These are phyloP conservation scores for Colletotrichum noveboracense DNA, from an alignment of 2,329 filamentous ascomycete genomes.

Conservation along the genomic window DNA sequence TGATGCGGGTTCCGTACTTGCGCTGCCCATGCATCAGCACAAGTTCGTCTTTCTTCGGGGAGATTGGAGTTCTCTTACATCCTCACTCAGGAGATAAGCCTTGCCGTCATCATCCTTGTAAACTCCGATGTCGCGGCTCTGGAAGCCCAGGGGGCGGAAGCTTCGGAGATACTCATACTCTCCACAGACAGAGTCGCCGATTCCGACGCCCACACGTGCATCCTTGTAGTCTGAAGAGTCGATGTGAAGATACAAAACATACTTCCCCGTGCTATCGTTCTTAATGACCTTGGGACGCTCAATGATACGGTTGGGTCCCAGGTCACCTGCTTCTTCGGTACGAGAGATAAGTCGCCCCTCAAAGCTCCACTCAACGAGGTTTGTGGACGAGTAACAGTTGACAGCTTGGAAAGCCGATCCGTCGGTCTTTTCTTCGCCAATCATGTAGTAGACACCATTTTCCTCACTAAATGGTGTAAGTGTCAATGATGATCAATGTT, in stretches of 20 bases:
- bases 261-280: conserved; percentile 67
- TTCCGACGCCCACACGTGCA: conserved; percentile 69
- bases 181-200: conserved; percentile 63
- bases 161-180: conserved; percentile 49
- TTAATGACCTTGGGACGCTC: conserved; percentile 73
- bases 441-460: conserved; percentile 66
- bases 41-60: not conserved
- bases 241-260: conserved; percentile 75
- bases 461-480: conserved; percentile 38
- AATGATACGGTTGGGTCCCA: conserved; percentile 66
- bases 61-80: conserved; percentile 45
- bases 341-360: conserved; percentile 63
- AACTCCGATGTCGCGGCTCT: conserved; percentile 62
- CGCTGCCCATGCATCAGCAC: not conserved
- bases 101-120: conserved; percentile 67
- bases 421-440: conserved; percentile 73
- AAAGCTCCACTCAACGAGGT: conserved; percentile 70
- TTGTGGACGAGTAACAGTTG: conserved; percentile 69
- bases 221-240: conserved; percentile 66
- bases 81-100: conserved; percentile 67
- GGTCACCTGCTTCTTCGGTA: conserved; percentile 53
- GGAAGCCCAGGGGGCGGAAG: conserved; percentile 36
- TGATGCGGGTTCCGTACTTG: conserved; percentile 47
- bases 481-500: not conserved
- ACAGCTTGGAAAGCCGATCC: conserved; percentile 66